These are phyloP conservation scores for Coffea eugenioides DNA, from an alignment of 257 asterid genomes.

Conservation along the genomic window DNA sequence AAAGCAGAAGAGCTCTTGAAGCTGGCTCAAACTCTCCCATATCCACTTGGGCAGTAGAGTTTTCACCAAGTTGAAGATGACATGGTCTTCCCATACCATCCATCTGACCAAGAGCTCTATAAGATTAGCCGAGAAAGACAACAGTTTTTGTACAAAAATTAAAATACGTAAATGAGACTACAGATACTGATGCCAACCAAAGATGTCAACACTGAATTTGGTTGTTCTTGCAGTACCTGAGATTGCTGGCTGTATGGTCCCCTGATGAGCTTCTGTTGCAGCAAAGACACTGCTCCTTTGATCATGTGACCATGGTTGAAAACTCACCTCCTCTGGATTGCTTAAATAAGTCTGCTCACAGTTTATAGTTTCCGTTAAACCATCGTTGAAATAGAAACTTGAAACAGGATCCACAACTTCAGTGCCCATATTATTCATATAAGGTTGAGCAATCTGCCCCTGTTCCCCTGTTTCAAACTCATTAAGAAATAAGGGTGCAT, in stretches of 20 bases:
- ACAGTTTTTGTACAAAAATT: constrained; percentile 16
- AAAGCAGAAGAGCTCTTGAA: constrained; percentile 67
- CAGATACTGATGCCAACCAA: constrained; percentile 31
- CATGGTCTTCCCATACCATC: constrained; percentile 49
- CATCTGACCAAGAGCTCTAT: constrained; percentile 82
- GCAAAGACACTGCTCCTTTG: constrained; percentile 40
- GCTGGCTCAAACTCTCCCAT: constrained; percentile 93
- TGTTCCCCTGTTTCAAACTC: constrained; percentile 37
- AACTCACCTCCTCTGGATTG: constrained; percentile 31
- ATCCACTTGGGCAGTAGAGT: constrained; percentile 88
- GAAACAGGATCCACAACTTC: constrained; percentile 18
- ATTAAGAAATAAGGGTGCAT: constrained; percentile 35
- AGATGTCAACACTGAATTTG: constrained; percentile 25
- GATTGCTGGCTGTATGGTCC: constrained; percentile 32
- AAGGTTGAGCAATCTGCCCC: constrained; percentile 34
- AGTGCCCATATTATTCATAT: constrained; percentile 27
- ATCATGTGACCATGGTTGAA: constrained; percentile 48
- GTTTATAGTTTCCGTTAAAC: constrained; percentile 22
- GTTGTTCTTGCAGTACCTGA: constrained; percentile 68
- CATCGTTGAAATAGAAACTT: constrained; percentile 18
- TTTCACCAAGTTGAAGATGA: constrained; percentile 54
- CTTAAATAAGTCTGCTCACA: constrained; percentile 39
- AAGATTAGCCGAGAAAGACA: constrained; percentile 38
- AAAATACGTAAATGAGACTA: constrained; percentile 20
- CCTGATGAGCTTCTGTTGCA: constrained; percentile 40